Conservation (phyloP, 805 yeast species). For the Wickerhamomyces hampshirensis region DNA sequence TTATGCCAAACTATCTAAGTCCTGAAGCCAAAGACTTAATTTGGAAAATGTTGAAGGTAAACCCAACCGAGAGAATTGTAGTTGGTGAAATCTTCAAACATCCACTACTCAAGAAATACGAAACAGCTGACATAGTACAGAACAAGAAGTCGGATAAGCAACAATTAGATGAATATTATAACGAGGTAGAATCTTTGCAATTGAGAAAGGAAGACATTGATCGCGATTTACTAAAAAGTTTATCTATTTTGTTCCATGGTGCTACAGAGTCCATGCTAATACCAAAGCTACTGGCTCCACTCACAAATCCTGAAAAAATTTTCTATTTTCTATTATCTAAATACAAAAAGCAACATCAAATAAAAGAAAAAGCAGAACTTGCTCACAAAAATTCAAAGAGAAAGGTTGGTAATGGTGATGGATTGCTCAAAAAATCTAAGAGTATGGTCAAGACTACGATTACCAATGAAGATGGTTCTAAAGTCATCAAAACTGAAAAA, state of each 20-base stretch:
- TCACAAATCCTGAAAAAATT: slow-evolving; percentile 71
- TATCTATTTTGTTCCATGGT: slow-evolving; percentile 80
- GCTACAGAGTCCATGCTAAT: slow-evolving; percentile 51
- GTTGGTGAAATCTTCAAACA: slow-evolving; percentile 74
- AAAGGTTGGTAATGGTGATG: slow-evolving; percentile 26
- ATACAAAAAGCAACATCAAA: slow-evolving; percentile 63
- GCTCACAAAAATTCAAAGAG: slow-evolving; percentile 20
- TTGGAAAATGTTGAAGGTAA: slow-evolving; percentile 71
- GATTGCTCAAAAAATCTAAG: slow-evolving; percentile 35
- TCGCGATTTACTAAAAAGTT: slow-evolving; percentile 65
- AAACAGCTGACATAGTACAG: slow-evolving; percentile 32
- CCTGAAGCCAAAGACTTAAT: slow-evolving; percentile 85
- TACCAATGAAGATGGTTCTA: slow-evolving; percentile 27
- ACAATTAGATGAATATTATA: slow-evolving; percentile 31
- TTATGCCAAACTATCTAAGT: slow-evolving; percentile 77
- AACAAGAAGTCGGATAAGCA: slow-evolving; percentile 23
- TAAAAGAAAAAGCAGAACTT: slow-evolving; percentile 15
- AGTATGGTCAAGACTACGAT: slow-evolving; percentile 38
- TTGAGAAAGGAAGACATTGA: slow-evolving; percentile 46
- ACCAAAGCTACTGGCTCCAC: slow-evolving; percentile 46
- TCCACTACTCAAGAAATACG: slow-evolving; percentile 77
- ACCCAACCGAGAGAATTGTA: slow-evolving; percentile 75
- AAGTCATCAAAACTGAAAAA: slow-evolving; percentile 14
- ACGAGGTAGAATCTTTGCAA: slow-evolving; percentile 35
- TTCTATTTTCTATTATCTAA: slow-evolving; percentile 71